phyloP scores from a whole-genome alignment of 1,284 basidiomycete species.

The Papiliotrema flavescens region DNA sequence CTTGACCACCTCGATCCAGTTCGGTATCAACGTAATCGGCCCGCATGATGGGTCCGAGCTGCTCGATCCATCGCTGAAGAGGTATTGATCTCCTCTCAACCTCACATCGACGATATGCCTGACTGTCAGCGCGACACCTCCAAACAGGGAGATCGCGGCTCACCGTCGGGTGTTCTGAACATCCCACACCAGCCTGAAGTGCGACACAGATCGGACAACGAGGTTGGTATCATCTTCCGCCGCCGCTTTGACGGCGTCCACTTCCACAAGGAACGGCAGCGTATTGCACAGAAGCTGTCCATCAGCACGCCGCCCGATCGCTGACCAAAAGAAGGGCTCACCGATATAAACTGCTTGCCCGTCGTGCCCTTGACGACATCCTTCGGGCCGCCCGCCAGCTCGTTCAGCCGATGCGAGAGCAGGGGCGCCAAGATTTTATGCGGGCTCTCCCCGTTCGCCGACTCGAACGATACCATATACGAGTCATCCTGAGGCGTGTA shows the following conservation, averaged over 20 bases:
- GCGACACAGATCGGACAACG: slow-evolving; percentile 19
- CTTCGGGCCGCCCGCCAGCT: slow-evolving; percentile 16
- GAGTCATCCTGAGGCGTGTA: slow-evolving; percentile 41
- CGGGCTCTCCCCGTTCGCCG: slow-evolving; percentile 20
- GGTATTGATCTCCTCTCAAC: slow-evolving; percentile 15
- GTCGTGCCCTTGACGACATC: slow-evolving; percentile 7
- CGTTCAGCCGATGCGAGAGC: slow-evolving; percentile 38
- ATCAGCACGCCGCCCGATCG: no score
- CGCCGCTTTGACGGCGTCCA: slow-evolving; percentile 11
- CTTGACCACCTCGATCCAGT: slow-evolving; percentile 10
- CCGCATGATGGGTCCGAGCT: slow-evolving; percentile 18
- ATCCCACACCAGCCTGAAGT: slow-evolving; percentile 35
- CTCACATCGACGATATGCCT: slow-evolving; percentile 24
- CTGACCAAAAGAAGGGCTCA: slow-evolving; percentile 1
- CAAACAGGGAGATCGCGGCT: neutral
- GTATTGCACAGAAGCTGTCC: slow-evolving; percentile 28
- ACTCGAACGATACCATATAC: slow-evolving; percentile 37
- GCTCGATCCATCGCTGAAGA: slow-evolving; percentile 25
- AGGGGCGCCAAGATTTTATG: slow-evolving; percentile 33
- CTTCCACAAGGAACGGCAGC: slow-evolving; percentile 30
- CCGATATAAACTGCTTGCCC: slow-evolving; percentile 28
- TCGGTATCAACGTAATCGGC: slow-evolving; percentile 19
- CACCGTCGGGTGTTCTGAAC: slow-evolving; percentile 9
- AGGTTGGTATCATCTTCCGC: slow-evolving; percentile 14
- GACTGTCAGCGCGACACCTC: neutral